phyloP scores from a whole-genome alignment of 2,329 filamentous ascomycete species.

The Cytospora schulzeri region DNA sequence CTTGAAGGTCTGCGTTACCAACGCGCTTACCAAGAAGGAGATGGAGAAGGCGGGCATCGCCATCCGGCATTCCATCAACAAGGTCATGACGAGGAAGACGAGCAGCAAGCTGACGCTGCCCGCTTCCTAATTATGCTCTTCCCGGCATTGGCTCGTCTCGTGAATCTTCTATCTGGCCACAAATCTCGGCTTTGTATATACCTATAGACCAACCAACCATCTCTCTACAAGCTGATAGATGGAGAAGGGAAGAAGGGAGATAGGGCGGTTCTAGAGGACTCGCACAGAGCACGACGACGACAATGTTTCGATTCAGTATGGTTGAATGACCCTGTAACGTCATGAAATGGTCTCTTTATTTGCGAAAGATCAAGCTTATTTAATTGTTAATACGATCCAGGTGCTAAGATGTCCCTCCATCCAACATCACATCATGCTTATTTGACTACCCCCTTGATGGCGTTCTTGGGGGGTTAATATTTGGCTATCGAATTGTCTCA shows the following conservation, averaged over 20 bases:
- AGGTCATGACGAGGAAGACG: slow-evolving; percentile 73
- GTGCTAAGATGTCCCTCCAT: too few species aligned
- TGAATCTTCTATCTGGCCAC: neutral
- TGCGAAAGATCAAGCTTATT: slow-evolving; percentile 11
- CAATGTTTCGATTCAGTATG: neutral
- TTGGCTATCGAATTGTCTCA: neutral
- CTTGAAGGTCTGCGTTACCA: slow-evolving; percentile 89
- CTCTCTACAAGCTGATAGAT: neutral
- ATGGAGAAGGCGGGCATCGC: slow-evolving; percentile 89
- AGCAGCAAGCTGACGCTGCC: slow-evolving; percentile 49
- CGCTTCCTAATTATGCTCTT: slow-evolving; percentile 7
- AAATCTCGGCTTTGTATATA: neutral
- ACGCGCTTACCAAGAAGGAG: slow-evolving; percentile 87
- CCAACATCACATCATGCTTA: neutral
- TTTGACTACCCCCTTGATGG: neutral
- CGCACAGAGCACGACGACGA: neutral
- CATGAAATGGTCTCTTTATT: slow-evolving; percentile 1
- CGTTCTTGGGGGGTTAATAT: neutral
- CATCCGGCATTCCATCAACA: slow-evolving; percentile 91
- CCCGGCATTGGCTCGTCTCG: neutral
- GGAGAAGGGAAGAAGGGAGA: too few species aligned
- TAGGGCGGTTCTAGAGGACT: neutral
- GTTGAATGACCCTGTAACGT: slow-evolving; percentile 6
- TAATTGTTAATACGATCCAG: slow-evolving; percentile 25
- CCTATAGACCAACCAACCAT: neutral